Conservation (phyloP, 257 asterid genomes). For the Gentiana dahurica region DNA sequence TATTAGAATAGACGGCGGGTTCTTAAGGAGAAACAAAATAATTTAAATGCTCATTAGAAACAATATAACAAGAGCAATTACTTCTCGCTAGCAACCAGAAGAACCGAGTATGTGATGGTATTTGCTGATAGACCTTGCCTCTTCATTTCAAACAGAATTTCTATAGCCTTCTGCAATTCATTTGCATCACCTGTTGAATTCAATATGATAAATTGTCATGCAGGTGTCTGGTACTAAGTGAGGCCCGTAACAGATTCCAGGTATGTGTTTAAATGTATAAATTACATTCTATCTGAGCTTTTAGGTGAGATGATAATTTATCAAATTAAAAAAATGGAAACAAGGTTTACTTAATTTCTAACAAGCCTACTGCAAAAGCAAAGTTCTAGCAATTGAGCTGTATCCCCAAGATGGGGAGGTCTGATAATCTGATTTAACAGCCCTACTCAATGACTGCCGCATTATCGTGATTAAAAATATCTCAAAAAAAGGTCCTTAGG, state of each 20-base stretch:
- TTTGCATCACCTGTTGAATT: constrained; percentile 61
- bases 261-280: no score
- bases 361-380: no score
- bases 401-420: no score
- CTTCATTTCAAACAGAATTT: constrained; percentile 69
- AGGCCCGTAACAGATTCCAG: background rate
- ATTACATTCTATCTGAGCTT: no score
- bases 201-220: background rate
- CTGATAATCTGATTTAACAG: no score
- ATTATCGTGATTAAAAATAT: no score
- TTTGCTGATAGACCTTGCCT: constrained; percentile 57
- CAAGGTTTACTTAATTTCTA: no score
- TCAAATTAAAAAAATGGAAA: no score
- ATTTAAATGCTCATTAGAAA: background rate
- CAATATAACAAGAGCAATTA: constrained; percentile 31
- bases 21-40: constrained; percentile 9
- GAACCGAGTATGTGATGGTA: constrained; percentile 82
- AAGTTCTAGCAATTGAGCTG: no score
- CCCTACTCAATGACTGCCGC: no score
- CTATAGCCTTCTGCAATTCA: constrained; percentile 65
- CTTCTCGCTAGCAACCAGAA: constrained; percentile 87
- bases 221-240: background rate
- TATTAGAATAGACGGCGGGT: constrained; percentile 7
- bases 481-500: no score
- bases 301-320: no score